Evolutionary conservation across 2,329 filamentous ascomycete species (phyloP).

Genomic region (Aspergillus intermedius): DNA sequence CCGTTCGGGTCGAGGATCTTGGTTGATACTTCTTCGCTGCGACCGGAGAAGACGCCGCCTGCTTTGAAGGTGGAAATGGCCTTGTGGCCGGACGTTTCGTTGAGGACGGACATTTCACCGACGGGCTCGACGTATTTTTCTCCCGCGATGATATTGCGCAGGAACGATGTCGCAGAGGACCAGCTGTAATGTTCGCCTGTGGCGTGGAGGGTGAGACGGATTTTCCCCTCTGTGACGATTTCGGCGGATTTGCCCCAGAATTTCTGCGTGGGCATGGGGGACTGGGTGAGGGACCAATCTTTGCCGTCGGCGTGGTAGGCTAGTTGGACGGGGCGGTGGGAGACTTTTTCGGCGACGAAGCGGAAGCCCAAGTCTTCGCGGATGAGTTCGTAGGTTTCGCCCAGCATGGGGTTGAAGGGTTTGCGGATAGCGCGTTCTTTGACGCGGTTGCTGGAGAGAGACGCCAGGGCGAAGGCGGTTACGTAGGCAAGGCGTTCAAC

Average conservation of each 20-base stretch:
- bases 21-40: conserved; percentile 80
- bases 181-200: conserved; percentile 81
- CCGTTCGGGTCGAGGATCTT: conserved; percentile 65
- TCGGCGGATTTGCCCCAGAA: conserved; percentile 98
- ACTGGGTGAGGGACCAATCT: conserved; percentile 80
- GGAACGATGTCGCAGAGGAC: conserved; percentile 79
- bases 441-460: conserved; percentile 72
- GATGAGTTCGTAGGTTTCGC: conserved; percentile 90
- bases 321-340: conserved; percentile 83
- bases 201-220: conserved; percentile 68
- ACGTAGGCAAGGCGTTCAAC: conserved; percentile 76
- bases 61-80: conserved; percentile 85
- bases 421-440: conserved; percentile 92
- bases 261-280: conserved; percentile 83
- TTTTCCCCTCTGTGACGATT: conserved; percentile 83
- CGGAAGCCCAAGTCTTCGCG: conserved; percentile 82
- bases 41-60: conserved; percentile 94
- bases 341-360: conserved; percentile 91
- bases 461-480: conserved; percentile 82
- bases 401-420: conserved; percentile 93
- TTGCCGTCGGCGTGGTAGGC: conserved; percentile 87
- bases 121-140: conserved; percentile 98
- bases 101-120: conserved; percentile 76
- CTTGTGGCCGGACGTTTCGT: conserved; percentile 77
- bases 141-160: conserved; percentile 93